Evolutionary conservation across 345 rosid species (phyloP).

Genomic region (Luvunga scandens): DNA sequence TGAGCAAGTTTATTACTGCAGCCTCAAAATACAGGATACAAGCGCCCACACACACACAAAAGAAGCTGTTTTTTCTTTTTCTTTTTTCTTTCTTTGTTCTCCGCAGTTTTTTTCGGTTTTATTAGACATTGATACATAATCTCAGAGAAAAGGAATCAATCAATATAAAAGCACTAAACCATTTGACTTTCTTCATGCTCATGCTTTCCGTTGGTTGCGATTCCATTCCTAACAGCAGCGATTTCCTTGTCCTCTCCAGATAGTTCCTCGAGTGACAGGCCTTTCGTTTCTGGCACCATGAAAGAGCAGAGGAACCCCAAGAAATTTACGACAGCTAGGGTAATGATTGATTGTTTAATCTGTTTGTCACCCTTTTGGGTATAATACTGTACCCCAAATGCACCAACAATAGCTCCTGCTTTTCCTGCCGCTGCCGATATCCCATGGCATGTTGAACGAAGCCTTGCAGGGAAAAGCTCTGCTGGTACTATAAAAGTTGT

Average conservation of each 20-base stretch:
- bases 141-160: neutral
- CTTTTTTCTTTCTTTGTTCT: too few species aligned
- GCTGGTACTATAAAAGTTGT: constrained; percentile 69
- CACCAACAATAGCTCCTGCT: constrained; percentile 60
- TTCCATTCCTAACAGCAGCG: constrained; percentile 1
- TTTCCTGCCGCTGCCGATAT: constrained; percentile 63
- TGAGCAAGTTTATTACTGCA: neutral
- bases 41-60: too few species aligned
- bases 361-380: constrained; percentile 29
- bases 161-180: constrained; percentile 17
- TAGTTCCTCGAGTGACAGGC: constrained; percentile 61
- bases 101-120: neutral
- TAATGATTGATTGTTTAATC: constrained; percentile 40
- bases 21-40: neutral
- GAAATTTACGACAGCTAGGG: constrained; percentile 50
- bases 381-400: constrained; percentile 51
- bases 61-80: too few species aligned
- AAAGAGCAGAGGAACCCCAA: constrained; percentile 58
- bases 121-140: neutral
- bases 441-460: constrained; percentile 65
- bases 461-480: constrained; percentile 61
- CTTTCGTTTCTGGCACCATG: constrained; percentile 70
- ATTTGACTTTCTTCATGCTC: constrained; percentile 23
- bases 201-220: constrained; percentile 11
- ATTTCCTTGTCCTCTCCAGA: constrained; percentile 52